Conservation (phyloP, 2,329 filamentous ascomycete genomes). For the Pyricularia pennisetigena region DNA sequence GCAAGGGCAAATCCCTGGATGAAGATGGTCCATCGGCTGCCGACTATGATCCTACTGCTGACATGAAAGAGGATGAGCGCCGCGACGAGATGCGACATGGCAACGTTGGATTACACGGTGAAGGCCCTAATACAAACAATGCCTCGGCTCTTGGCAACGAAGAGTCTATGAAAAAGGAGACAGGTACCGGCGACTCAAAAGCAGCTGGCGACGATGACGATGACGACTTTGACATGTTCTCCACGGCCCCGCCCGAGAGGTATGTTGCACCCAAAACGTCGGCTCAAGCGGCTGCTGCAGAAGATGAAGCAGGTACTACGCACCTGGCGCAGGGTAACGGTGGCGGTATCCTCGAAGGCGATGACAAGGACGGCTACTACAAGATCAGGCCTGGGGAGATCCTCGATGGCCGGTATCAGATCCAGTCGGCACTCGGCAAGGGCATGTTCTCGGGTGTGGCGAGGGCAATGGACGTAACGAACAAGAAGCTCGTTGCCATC, state of each 20-base stretch:
- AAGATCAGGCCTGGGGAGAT: constrained; percentile 88
- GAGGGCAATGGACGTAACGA: constrained; percentile 68
- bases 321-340: constrained; percentile 35
- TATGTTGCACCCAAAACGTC: constrained; percentile 42
- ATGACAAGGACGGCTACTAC: constrained; percentile 93
- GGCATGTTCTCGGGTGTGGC: constrained; percentile 98
- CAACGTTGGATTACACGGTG: constrained; percentile 40
- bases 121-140: constrained; percentile 15
- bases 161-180: background rate
- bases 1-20: constrained; percentile 26
- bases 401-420: constrained; percentile 79
- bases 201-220: constrained; percentile 42
- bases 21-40: constrained; percentile 80
- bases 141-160: background rate
- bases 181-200: background rate
- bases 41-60: constrained; percentile 81
- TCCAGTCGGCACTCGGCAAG: constrained; percentile 78
- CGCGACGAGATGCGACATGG: constrained; percentile 57
- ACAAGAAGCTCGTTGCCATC: constrained; percentile 74
- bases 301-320: constrained; percentile 16
- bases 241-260: constrained; percentile 65
- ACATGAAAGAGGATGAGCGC: constrained; percentile 76
- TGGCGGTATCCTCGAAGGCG: constrained; percentile 79
- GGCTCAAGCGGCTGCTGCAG: constrained; percentile 23
- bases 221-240: constrained; percentile 83